phyloP scores from a whole-genome alignment of 257 asterid genomes.

The Cinchona pubescens region DNA sequence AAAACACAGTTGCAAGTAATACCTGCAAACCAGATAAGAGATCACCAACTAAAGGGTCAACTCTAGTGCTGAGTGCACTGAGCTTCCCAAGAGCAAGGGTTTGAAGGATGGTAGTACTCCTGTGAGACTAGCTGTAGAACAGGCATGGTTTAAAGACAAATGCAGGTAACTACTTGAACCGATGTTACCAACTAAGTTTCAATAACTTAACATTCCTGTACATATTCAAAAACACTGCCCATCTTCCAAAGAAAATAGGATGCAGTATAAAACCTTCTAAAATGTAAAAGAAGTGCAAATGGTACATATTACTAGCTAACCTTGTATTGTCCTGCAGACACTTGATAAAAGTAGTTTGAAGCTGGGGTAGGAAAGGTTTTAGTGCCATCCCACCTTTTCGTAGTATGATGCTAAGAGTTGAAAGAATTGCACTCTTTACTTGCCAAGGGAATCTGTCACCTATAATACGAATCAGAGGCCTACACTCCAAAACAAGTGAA shows the following conservation, averaged over 20 bases:
- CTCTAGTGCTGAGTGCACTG: slow-evolving; percentile 92
- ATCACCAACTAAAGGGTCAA: slow-evolving; percentile 95
- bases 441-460: slow-evolving; percentile 99
- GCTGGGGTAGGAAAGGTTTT: slow-evolving; percentile 99
- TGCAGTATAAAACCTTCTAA: too few species aligned
- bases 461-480: slow-evolving; percentile 96
- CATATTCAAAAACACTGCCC: too few species aligned
- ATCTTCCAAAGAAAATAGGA: too few species aligned
- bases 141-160: slow-evolving; percentile 19
- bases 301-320: slow-evolving; percentile 41
- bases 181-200: slow-evolving; percentile 9
- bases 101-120: slow-evolving; percentile 90
- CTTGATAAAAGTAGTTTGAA: slow-evolving; percentile 93
- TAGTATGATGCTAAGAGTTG: slow-evolving; percentile 86
- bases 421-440: slow-evolving; percentile 95
- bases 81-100: slow-evolving; percentile 99
- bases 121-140: slow-evolving; percentile 23
- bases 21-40: slow-evolving; percentile 93
- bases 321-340: slow-evolving; percentile 95
- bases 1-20: slow-evolving; percentile 10
- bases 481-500: slow-evolving; percentile 31
- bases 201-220: too few species aligned
- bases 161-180: not conserved
- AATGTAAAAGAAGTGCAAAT: slow-evolving; percentile 2
- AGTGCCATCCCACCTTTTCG: slow-evolving; percentile 90